Evolutionary conservation across 2,329 filamentous ascomycete species (phyloP), one percentile per base, ranked within the genome.

Genomic region (Stylonectria norvegica): DNA sequence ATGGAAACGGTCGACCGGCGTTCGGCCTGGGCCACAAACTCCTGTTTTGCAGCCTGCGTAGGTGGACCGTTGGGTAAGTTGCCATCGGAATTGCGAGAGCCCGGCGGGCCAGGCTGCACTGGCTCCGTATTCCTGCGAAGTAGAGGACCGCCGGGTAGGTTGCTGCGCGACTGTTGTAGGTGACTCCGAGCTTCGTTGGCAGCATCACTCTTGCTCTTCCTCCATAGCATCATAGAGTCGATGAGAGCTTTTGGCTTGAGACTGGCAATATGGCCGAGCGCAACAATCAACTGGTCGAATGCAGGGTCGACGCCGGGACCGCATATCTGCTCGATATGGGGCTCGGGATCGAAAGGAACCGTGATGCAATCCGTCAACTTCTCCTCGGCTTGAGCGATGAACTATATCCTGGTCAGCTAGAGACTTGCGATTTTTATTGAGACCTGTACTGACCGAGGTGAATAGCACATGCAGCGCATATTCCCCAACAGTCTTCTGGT

Each of bases 211-310:
- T 97, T 97, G 50, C 81, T 87, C 65, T 96, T 97, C 40, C 93
- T 83, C 93, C 93, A 98, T 20, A 95, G 78, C 88, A 98, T 98
- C 63, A 98, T 89, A 15, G 88, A 90, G 64, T 98, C 93, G 57
- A 98, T 96, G 36, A 98, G 69, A 5, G 89, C 87, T 61, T 95
- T 97, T 5, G 94, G 94, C 60, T 94, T 95, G 52, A 90, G 86
- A 43, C 89, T 86, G 38, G 91, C 89, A 58, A 98, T 95, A 61
- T 97, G 91, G 4, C 93, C 93, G 27, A 98, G 75, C 12, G 94
- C 93, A 19, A 84, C 82, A 49, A 98, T 94, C 56, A 95, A 79
- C 66, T 97, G 91, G 64, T 98, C 93, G 60, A 98, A 98, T 9
- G 80, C 81, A 2, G 84, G 77, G 61, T 98, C 93, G 28, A 86